Conservation (phyloP, 768 basidiomycete genomes). For the Lentinus brumalis region DNA sequence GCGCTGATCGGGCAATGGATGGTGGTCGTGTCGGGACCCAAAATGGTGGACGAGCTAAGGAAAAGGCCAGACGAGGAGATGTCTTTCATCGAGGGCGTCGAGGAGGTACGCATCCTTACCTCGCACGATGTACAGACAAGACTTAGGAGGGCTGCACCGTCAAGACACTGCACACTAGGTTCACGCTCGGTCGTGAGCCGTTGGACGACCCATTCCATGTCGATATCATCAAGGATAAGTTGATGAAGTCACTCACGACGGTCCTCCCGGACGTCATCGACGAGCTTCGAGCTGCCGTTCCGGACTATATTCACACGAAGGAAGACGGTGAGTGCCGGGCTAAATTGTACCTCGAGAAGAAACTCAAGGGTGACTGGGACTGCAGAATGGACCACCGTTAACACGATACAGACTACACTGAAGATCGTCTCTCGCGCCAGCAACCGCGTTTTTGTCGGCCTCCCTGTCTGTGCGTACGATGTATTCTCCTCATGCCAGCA, state of each 20-base stretch:
- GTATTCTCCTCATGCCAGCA: neutral
- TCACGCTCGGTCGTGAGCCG: conserved; percentile 34
- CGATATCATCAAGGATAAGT: conserved; percentile 25
- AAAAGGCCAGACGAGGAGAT: conserved; percentile 45
- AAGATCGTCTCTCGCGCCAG: conserved; percentile 42
- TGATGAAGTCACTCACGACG: conserved; percentile 28
- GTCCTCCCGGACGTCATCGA: conserved; percentile 28
- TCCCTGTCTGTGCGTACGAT: conserved; percentile 44
- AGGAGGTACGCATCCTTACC: conserved; percentile 34
- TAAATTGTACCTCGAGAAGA: neutral
- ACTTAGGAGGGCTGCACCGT: neutral
- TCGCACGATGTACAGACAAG: neutral
- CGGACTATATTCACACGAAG: conserved; percentile 33
- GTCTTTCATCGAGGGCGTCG: conserved; percentile 44
- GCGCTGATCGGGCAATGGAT: conserved; percentile 48
- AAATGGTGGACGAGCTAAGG: conserved; percentile 52
- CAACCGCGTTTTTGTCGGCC: conserved; percentile 52
- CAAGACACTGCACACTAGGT: conserved; percentile 34
- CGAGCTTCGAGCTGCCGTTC: conserved; percentile 27
- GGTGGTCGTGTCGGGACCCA: conserved; percentile 44
- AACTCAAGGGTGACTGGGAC: neutral
- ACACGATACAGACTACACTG: conserved; percentile 28
- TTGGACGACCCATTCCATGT: conserved; percentile 24
- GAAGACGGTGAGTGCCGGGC: conserved; percentile 14
- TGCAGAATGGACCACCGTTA: conserved; percentile 42